A percentile compares a stretch with the other conserved stretches of the same genome.
Evolutionary conservation across 768 basidiomycete species (phyloP).

Genomic region (Amanita inopinata): DNA sequence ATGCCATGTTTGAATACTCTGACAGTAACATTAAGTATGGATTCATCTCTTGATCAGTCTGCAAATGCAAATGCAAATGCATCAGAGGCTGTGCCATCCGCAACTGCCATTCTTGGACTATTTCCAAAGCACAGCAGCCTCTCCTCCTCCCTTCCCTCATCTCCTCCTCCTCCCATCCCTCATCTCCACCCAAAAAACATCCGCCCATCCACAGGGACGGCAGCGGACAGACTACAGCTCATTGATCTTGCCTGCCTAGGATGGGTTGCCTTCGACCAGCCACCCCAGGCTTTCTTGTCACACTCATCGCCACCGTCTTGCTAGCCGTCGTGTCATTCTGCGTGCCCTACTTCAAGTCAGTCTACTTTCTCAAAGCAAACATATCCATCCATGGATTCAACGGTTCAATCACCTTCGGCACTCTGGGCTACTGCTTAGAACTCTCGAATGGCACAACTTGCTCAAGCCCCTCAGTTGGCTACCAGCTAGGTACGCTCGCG

Average conservation of each 20-base stretch:
- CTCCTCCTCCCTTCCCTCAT: too few relatives aligned
- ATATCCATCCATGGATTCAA: conserved; percentile 34
- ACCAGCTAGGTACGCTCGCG: conserved; percentile 63
- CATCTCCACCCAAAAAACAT: too few relatives aligned
- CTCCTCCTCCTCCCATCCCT: too few relatives aligned
- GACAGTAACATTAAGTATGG: too few relatives aligned
- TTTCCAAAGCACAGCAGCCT: too few relatives aligned
- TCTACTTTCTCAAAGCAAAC: conserved; percentile 81
- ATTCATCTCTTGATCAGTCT: too few relatives aligned
- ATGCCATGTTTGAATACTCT: too few relatives aligned
- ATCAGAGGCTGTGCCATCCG: too few relatives aligned
- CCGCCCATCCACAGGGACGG: too few relatives aligned
- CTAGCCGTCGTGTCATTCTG: conserved; percentile 86
- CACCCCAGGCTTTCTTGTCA: conserved; percentile 83
- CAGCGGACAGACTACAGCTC: too few relatives aligned
- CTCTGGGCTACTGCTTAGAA: conserved; percentile 79
- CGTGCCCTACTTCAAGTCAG: conserved; percentile 80
- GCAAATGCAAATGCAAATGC: too few relatives aligned
- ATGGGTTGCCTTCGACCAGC: conserved; percentile 74
- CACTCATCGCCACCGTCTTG: conserved; percentile 66
- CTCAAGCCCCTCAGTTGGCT: conserved; percentile 76
- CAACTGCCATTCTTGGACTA: too few relatives aligned
- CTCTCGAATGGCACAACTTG: conserved; percentile 52
- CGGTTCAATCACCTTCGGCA: conserved; percentile 76
- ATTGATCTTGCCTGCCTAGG: conserved; percentile 8